These are phyloP conservation scores for Ustilago xerochloae DNA, from an alignment of 1,284 basidiomycete species.

Conservation along the genomic window DNA sequence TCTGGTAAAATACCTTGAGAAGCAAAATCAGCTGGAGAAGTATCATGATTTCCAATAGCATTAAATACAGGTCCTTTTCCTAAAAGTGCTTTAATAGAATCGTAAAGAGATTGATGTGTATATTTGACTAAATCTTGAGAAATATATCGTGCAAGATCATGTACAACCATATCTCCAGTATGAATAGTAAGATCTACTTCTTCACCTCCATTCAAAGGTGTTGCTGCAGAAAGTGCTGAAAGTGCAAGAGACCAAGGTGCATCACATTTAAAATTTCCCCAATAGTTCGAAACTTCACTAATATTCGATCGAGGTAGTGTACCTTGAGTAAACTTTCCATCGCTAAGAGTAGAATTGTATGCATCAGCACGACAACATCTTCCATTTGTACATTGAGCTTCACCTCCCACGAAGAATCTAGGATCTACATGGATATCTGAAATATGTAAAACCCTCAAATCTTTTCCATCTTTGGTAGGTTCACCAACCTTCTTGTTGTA, in stretches of 20 bases:
- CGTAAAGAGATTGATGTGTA: conserved; percentile 65
- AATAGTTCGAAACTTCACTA: conserved; percentile 58
- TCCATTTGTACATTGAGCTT: conserved; percentile 80
- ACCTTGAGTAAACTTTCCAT: conserved; percentile 41
- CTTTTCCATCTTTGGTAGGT: conserved; percentile 71
- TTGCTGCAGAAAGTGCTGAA: conserved; percentile 77
- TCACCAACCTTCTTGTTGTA: conserved; percentile 40
- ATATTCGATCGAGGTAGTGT: conserved; percentile 48
- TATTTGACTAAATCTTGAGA: conserved; percentile 61
- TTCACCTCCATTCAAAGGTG: conserved; percentile 74
- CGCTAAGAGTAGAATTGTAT: conserved; percentile 72
- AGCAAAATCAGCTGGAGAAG: conserved; percentile 56
- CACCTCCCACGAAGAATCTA: conserved; percentile 79
- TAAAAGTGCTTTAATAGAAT: conserved; percentile 51
- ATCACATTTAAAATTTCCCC: conserved; percentile 73
- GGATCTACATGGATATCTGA: conserved; percentile 84
- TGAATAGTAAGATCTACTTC: conserved; percentile 77
- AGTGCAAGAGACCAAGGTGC: conserved; percentile 76
- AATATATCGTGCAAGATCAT: conserved; percentile 62
- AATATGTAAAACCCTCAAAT: conserved; percentile 79
- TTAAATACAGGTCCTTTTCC: conserved; percentile 61
- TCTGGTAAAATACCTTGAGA: conserved; percentile 56
- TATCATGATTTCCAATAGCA: conserved; percentile 67
- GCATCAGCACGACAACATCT: conserved; percentile 77
- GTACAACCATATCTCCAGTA: conserved; percentile 80